Evolutionary conservation across 2,329 filamentous ascomycete genomes (phyloP), one percentile per base, ranked within the genome.

Genomic region (Fusarium sp.): DNA sequence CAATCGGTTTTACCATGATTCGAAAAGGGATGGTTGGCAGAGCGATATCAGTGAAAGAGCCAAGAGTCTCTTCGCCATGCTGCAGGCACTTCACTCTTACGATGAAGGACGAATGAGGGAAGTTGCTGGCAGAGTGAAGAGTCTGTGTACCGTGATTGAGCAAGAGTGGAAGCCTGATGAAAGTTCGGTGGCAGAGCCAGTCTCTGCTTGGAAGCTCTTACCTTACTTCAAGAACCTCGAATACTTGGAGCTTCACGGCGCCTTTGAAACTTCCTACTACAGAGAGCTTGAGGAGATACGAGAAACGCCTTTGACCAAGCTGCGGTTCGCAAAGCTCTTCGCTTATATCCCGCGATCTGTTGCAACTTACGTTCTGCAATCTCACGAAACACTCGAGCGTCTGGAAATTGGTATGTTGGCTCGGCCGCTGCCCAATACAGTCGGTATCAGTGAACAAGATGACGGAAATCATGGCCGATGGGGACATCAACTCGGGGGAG

Each of bases 351-450:
- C 74, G 0, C 58, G 33, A 13, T 2, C 15, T 3, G 33, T 68
- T 40, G 30, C 42, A 6, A 7, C 33, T 6, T 77, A 67, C 43
- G 12, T 74, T 15, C 63, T 72, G 1, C 25, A 28, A n/a, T 70
- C 70, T 3, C 43, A 33, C 4, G 1, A 9, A 1, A 63, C 37
- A 1, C 56, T 76, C 1, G 47, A 76, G 6, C 50, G 63, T 1
- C 6, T 77, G 2, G 74, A 77, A 12, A 63, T 77, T 6, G 72
- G 68, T 2, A 35, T 77, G 15, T 15, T 77, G 2, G 63, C 71
- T n/a, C 18, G 13, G 5, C 72, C 75, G 2, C 44, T 64, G 5
- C 38, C 52, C 1, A 30, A 15, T 0, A 2, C 21, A 3, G 4
- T 19, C 9, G 25, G 11, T 4, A n/a, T 61, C 3, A 30, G 21